phyloP scores from a whole-genome alignment of 441 rosid genomes.

The Hypseocharis bilobata region DNA sequence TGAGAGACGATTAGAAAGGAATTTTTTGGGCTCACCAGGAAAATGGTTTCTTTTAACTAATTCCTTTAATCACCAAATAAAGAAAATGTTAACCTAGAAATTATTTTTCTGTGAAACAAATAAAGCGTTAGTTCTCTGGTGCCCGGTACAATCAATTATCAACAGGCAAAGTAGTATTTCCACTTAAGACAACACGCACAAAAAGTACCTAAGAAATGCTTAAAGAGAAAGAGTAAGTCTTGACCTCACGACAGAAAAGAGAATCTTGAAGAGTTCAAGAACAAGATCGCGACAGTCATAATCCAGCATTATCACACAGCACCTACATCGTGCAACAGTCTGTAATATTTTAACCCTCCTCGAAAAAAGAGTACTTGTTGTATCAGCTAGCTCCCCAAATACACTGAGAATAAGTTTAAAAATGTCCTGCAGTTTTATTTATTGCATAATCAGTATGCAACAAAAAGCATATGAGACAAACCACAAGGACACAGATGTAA shows the following conservation, averaged over 20 bases:
- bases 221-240: constrained; percentile 17
- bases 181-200: not conserved
- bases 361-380: constrained; percentile 52
- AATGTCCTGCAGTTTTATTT: constrained; percentile 41
- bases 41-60: not conserved
- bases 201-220: constrained; percentile 5
- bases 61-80: not conserved
- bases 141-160: not conserved
- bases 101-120: no score
- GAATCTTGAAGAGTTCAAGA: constrained; percentile 59
- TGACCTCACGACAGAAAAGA: constrained; percentile 75
- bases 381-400: constrained; percentile 61
- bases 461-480: not conserved
- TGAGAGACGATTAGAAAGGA: not conserved
- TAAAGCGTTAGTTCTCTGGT: not conserved
- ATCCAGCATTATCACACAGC: constrained; percentile 71
- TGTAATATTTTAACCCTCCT: constrained; percentile 77
- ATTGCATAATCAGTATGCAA: not conserved
- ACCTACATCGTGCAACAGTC: constrained; percentile 61
- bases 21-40: not conserved
- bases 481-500: constrained; percentile 6
- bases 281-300: constrained; percentile 53
- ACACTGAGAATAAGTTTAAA: constrained; percentile 52
- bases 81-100: not conserved
- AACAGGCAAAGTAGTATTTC: not conserved